Evolutionary conservation across 2,329 filamentous ascomycete genomes (phyloP), one percentile per base, ranked within the genome.

Genomic region (Neobulgaria alba): DNA sequence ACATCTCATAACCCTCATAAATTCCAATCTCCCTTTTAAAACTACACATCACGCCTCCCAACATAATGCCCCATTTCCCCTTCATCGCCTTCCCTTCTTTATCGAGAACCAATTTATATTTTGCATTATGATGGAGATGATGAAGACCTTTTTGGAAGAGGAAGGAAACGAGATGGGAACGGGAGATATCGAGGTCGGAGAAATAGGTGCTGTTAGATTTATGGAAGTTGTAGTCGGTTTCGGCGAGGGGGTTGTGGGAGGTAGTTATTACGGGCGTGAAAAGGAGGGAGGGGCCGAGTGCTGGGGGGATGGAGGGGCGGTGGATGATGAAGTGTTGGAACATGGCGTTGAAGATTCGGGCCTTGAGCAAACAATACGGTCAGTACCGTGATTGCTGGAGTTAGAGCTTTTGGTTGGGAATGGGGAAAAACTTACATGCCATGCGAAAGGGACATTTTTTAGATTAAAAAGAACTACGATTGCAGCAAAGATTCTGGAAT

Each of bases 101-200:
- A 15, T 57, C 53, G 5, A 54, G 40, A 7, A 26, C 23, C 23
- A 26, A 12, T 26, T 26, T 26, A 26, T 26, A 7, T 7, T 7
- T 26, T 26, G 7, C 12, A 26, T 26, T 26, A 45, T 66, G 57
- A 34, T 68, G 64, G 12, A 76, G 60, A 14, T 60, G 64, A 30
- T 68, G 64, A 56, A 82, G 68, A 1, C 77, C 78, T 0, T 73
- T 70, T 15, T 71, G 73, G 39, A 82, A 67, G 2, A 89, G 65
- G 50, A 79, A 76, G 36, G 79, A 82, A 39, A 93, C 77, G 7
- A 92, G 75, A 49, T 93, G 85, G 1, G 84, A 84, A 42, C 92
- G 83, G 29, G 82, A 78, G 36, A 83, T 71, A 56, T 85, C 80
- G 39, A 84, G 71, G 56, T 85, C 80, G 33, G 72, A 67, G 57